Conservation (phyloP, 1,284 basidiomycete species). For the Apiotrichum siamense region DNA sequence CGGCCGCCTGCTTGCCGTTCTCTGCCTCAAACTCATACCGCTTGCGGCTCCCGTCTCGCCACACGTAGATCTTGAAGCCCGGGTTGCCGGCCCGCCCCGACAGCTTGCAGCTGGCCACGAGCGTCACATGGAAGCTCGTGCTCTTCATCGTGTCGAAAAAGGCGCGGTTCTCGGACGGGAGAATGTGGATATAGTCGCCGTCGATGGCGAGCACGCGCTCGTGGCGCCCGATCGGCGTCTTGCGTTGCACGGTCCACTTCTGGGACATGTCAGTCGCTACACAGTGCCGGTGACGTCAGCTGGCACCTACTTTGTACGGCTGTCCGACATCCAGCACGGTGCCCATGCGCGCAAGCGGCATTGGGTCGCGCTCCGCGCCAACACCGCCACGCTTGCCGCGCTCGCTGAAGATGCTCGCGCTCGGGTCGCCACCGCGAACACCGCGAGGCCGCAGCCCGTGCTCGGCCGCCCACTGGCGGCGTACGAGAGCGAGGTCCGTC, state of each 20-base stretch:
- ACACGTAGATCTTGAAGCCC: constrained; percentile 77
- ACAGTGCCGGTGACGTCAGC: background rate
- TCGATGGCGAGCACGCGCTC: constrained; percentile 90
- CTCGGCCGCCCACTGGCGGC: constrained; percentile 65
- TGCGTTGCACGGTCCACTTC: constrained; percentile 91
- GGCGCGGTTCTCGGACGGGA: constrained; percentile 74
- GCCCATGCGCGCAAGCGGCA: constrained; percentile 53
- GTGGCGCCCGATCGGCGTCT: constrained; percentile 85
- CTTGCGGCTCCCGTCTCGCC: constrained; percentile 66
- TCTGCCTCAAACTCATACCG: constrained; percentile 98
- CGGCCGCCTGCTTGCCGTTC: constrained; percentile 62
- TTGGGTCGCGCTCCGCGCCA: too few species aligned
- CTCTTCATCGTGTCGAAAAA: constrained; percentile 86
- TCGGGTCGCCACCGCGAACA: constrained; percentile 65
- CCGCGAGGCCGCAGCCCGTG: constrained; percentile 52
- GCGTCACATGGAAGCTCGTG: constrained; percentile 84
- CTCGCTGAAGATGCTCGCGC: constrained; percentile 86
- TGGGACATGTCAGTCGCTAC: constrained; percentile 40
- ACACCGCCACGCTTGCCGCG: too few species aligned
- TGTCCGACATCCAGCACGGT: constrained; percentile 51
- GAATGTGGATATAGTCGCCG: constrained; percentile 89
- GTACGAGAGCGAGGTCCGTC: constrained; percentile 75
- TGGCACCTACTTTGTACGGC: constrained; percentile 65
- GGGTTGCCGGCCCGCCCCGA: constrained; percentile 61
- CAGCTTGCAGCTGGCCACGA: constrained; percentile 75